Base-by-base conservation (phyloP, 176 grass and related monocot species). In the Aegilops speltoides region DNA sequence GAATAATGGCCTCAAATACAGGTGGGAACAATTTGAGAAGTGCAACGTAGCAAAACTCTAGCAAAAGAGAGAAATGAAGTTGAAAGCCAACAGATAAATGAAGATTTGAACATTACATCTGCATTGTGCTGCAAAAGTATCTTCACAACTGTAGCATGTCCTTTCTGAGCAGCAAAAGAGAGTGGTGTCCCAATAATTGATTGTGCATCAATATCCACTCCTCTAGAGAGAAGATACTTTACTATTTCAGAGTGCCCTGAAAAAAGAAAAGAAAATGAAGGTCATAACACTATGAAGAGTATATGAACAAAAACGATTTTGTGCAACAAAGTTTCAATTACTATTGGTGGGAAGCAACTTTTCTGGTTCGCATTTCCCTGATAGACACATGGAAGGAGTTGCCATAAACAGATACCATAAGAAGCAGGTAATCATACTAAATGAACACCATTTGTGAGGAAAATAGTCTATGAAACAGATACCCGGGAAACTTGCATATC, bases 161-260 rank as follows among this genome's bases (percentile, higher is more conserved):
- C 57, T 86, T 20, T 81, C 25, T 1, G 19, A 68, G 84, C 64
- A 76, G 88, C 67, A 59, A 4, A 13, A 13, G 45, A 4, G 11
- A 48, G 45, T 48, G 45, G 45, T 48, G 45, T 48, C 45, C 45
- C 45, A 15, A 48, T 11, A 43, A 43, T 43, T 43, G 41, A 15
- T 14, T 15, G 9, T 48, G 45, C 45, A 48, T 48, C 13, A 15
- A 48, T 15, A 48, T 20, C 45, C 57, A 10, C 84, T 82, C 88
- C 88, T 82, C 76, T 83, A 86, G 88, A 79, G 59, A 86, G 78
- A 23, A 90, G 79, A 45, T 83, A 79, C 22, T 82, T 57, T 57
- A 20, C 22, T 86, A 76, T 73, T 81, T 87, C 84, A 74, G 62
- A 20, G 29, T 82, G 40, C 50, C 77, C 88, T 87, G 61, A 72